Evolutionary conservation across 192 early-diverging fungal genomes (phyloP), one percentile per base, ranked within the genome.

Genomic region (Coemansia asiatica): DNA sequence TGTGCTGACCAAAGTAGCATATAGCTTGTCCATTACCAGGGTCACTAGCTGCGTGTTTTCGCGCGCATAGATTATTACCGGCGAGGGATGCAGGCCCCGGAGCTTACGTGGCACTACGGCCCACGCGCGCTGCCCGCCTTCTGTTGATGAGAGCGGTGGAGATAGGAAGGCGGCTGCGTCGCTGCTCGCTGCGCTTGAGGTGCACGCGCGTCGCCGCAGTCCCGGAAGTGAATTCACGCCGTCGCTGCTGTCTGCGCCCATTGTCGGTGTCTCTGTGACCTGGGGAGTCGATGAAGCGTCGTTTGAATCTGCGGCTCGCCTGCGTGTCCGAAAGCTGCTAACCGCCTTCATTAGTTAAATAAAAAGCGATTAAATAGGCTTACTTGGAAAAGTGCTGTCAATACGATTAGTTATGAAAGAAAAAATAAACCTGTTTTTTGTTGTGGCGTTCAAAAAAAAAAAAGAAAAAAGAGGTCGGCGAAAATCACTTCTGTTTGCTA

Each of bases 321-420:
- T 74, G 44, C 77, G 77, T 40, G 72, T 66, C 57, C 77, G 77
- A 61, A 80, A 46, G 46, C 57, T 71, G 44, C 35, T 67, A 16
- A 76, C 74, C 0, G 68, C 68, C 64, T 76, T 76, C 74, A 76
- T 76, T 33, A n/a, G n/a, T n/a, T n/a, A n/a, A n/a, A n/a, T n/a
- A n/a, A n/a, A n/a, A n/a, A n/a, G n/a, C n/a, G n/a, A n/a, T n/a
- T n/a, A n/a, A n/a, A n/a, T n/a, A n/a, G n/a, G n/a, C n/a, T n/a
- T n/a, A n/a, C n/a, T n/a, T n/a, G n/a, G n/a, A n/a, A n/a, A n/a
- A n/a, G n/a, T n/a, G n/a, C n/a, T n/a, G n/a, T n/a, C n/a, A n/a
- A n/a, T n/a, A n/a, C n/a, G n/a, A n/a, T n/a, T n/a, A n/a, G n/a
- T n/a, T n/a, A n/a, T n/a, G n/a, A n/a, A n/a, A n/a, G n/a, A n/a